Conservation (phyloP, 345 rosid species). For the Brassica carinata region DNA sequence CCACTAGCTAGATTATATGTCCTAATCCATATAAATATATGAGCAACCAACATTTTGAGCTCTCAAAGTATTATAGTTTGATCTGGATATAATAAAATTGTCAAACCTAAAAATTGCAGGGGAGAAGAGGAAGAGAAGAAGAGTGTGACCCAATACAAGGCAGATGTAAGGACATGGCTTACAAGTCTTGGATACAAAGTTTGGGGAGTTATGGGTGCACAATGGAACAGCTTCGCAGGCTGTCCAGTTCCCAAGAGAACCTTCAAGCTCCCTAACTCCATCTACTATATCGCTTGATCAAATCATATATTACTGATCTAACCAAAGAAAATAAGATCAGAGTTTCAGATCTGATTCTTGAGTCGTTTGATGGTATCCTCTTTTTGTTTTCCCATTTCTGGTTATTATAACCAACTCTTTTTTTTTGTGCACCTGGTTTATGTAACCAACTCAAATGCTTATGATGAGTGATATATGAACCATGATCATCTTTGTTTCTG, state of each 20-base stretch:
- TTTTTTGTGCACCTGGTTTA: too few species aligned
- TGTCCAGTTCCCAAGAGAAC: slow-evolving; percentile 67
- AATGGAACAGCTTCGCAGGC: slow-evolving; percentile 79
- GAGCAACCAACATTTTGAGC: neutral
- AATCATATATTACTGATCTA: neutral
- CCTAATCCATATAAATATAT: neutral
- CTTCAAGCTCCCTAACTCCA: slow-evolving; percentile 88
- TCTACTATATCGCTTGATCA: slow-evolving; percentile 54
- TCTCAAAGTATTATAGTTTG: too few species aligned
- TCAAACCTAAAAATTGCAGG: slow-evolving; percentile 39
- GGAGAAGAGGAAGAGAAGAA: slow-evolving; percentile 54
- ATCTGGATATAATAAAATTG: neutral
- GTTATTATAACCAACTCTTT: neutral
- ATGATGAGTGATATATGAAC: slow-evolving; percentile 7
- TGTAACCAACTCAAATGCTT: slow-evolving; percentile 10
- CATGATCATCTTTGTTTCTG: slow-evolving; percentile 26
- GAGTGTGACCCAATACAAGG: slow-evolving; percentile 65
- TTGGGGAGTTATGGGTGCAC: slow-evolving; percentile 78
- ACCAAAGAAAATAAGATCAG: slow-evolving; percentile 32
- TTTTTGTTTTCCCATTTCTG: neutral
- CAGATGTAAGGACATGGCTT: slow-evolving; percentile 51
- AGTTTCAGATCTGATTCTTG: slow-evolving; percentile 25
- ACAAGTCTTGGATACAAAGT: slow-evolving; percentile 63
- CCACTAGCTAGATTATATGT: neutral
- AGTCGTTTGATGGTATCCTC: neutral